These are phyloP conservation scores for Phytophthora foliorum DNA, from an alignment of 352 stramenopile genomes.

Conservation along the genomic window DNA sequence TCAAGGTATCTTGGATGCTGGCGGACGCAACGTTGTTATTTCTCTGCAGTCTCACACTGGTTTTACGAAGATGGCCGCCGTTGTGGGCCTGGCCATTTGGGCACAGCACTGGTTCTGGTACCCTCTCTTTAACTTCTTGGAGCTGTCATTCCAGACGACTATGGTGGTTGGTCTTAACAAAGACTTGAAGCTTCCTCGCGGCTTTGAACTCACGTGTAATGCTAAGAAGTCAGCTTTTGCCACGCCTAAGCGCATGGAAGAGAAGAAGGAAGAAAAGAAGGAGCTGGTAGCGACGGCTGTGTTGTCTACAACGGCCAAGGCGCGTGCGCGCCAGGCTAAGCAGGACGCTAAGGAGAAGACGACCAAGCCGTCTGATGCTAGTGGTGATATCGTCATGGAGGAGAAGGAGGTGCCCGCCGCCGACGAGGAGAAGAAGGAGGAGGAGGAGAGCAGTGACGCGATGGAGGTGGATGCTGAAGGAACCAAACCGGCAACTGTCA, in stretches of 20 bases:
- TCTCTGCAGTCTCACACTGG: slow-evolving; percentile 96
- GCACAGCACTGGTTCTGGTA: slow-evolving; percentile 99
- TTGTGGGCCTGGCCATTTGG: slow-evolving; percentile 97
- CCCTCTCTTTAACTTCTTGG: slow-evolving; percentile 98
- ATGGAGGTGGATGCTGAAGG: slow-evolving; percentile 84
- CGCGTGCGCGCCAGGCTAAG: slow-evolving; percentile 95
- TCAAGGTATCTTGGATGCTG: slow-evolving; percentile 97
- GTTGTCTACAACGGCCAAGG: slow-evolving; percentile 98
- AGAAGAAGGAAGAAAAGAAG: slow-evolving; percentile 99
- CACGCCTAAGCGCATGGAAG: slow-evolving; percentile 97
- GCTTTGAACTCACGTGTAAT: slow-evolving; percentile 94
- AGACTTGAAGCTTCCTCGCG: slow-evolving; percentile 97
- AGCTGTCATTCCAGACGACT: slow-evolving; percentile 97
- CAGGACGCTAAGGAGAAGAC: slow-evolving; percentile 91
- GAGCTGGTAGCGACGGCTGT: slow-evolving; percentile 98
- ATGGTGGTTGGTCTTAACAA: slow-evolving; percentile 98
- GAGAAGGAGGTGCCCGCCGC: slow-evolving; percentile 49
- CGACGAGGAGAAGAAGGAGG: slow-evolving; percentile 59
- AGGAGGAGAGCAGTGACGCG: slow-evolving; percentile 47
- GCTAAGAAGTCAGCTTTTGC: slow-evolving; percentile 97
- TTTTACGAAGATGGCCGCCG: slow-evolving; percentile 98
- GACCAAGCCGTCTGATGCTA: slow-evolving; percentile 52
- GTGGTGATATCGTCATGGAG: slow-evolving; percentile 63
- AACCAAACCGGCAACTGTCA: slow-evolving; percentile 46
- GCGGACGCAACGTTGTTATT: slow-evolving; percentile 97